Conservation (phyloP, 352 stramenopile genomes). For the Pythium insidiosum region DNA sequence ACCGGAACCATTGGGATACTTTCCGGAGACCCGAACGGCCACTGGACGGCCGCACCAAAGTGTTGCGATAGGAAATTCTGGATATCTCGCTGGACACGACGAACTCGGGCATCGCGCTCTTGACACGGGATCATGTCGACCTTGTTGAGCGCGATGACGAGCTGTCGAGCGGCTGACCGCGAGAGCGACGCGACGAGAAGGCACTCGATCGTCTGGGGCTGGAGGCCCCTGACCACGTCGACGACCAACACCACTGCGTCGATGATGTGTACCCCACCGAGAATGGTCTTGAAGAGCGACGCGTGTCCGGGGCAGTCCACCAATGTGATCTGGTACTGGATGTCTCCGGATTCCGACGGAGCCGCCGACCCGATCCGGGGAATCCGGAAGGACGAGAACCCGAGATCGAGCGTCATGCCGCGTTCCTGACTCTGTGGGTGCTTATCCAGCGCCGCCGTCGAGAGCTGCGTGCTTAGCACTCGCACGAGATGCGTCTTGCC, state of each 20-base stretch:
- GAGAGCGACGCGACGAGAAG: conserved; percentile 94
- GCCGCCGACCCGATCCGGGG: conserved; percentile 4
- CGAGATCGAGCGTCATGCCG: conserved; percentile 98
- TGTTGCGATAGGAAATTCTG: conserved; percentile 39
- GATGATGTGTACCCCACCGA: conserved; percentile 98
- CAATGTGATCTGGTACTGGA: conserved; percentile 90
- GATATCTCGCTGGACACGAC: conserved; percentile 65
- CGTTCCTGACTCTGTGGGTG: conserved; percentile 93
- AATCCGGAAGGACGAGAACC: conserved; percentile 95
- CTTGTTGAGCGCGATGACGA: conserved; percentile 97
- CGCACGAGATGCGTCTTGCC: conserved; percentile 97
- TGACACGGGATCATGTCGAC: conserved; percentile 88
- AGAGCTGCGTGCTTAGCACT: conserved; percentile 95
- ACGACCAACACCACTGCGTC: conserved; percentile 97
- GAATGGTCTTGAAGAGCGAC: conserved; percentile 98
- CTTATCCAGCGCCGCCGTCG: conserved; percentile 98
- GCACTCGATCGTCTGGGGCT: conserved; percentile 98
- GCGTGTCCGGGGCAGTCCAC: conserved; percentile 96
- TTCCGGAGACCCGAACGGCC: no score
- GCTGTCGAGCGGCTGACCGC: conserved; percentile 84
- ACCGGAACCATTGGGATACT: conserved; percentile 91
- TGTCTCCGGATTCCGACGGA: conserved; percentile 12
- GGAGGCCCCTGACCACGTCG: conserved; percentile 95
- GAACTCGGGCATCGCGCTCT: conserved; percentile 51
- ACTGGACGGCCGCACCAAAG: conserved; percentile 27